phyloP scores from a whole-genome alignment of 2,329 filamentous ascomycete species.

The Paecilomyces dactylethromorphus region DNA sequence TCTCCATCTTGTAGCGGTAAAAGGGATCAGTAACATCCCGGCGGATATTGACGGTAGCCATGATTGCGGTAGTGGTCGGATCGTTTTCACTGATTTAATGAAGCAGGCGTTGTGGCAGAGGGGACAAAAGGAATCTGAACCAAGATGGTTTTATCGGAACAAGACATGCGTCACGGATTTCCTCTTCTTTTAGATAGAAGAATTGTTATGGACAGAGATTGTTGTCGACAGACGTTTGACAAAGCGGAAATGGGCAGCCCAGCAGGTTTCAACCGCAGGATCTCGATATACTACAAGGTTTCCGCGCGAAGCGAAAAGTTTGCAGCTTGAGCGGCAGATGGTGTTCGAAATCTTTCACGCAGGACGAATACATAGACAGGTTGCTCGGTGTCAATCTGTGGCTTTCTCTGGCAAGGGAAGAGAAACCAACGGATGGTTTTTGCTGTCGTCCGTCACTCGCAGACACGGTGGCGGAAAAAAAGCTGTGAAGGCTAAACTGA shows the following conservation, averaged over 20 bases:
- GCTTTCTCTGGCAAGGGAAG: constrained; percentile 31
- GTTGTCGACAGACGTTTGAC: constrained; percentile 8
- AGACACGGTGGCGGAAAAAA: constrained; percentile 5
- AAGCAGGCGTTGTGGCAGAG: constrained; percentile 19
- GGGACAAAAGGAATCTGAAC: constrained; percentile 35
- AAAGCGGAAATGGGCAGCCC: constrained; percentile 21
- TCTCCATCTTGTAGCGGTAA: constrained; percentile 99
- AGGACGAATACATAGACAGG: constrained; percentile 99
- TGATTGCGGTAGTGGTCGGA: constrained; percentile 53
- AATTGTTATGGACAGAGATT: constrained; percentile 14
- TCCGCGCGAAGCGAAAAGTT: constrained; percentile 92
- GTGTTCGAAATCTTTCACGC: constrained; percentile 90
- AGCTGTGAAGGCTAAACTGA: constrained; percentile 9
- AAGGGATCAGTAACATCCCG: constrained; percentile 97
- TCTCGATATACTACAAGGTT: constrained; percentile 82
- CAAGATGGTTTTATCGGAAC: constrained; percentile 40
- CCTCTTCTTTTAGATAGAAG: constrained; percentile 10
- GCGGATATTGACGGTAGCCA: constrained; percentile 98
- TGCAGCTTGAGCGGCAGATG: constrained; percentile 91
- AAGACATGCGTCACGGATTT: constrained; percentile 53
- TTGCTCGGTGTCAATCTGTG: constrained; percentile 27
- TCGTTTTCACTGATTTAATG: constrained; percentile 22
- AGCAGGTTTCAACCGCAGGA: constrained; percentile 74
- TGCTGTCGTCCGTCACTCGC: constrained; percentile 12
- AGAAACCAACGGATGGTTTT: constrained; percentile 25